Evolutionary conservation across 2,329 filamentous ascomycete species (phyloP).

Genomic region (Talaromyces atroroseus): DNA sequence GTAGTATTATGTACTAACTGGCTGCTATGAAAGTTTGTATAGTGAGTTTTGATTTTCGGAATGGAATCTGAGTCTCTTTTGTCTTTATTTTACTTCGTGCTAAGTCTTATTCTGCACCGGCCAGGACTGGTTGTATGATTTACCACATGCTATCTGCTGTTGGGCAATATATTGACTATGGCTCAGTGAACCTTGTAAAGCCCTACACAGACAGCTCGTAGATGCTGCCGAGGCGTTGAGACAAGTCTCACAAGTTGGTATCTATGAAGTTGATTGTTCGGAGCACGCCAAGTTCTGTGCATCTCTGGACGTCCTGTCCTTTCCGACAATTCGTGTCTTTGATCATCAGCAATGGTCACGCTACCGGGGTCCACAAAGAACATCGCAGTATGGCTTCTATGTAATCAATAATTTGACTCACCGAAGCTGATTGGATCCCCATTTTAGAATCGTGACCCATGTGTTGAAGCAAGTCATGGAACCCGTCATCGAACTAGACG

Average conservation of each 20-base stretch:
- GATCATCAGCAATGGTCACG: slow-evolving; percentile 3
- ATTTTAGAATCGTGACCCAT: slow-evolving; percentile 3
- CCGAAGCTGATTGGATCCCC: background rate
- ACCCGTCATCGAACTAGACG: slow-evolving; percentile 1
- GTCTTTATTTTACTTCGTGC: background rate
- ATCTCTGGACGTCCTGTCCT: slow-evolving; percentile 9
- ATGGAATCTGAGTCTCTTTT: background rate
- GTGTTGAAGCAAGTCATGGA: slow-evolving; percentile 5
- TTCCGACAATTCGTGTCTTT: slow-evolving; percentile 7
- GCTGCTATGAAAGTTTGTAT: background rate
- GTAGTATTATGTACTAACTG: background rate
- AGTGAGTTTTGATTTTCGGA: background rate
- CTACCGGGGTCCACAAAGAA: slow-evolving; percentile 8
- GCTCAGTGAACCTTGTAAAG: slow-evolving; percentile 7
- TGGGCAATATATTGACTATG: background rate
- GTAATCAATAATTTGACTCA: background rate
- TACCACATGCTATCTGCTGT: background rate
- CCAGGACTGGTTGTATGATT: slow-evolving; percentile 9
- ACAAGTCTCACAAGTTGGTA: slow-evolving; percentile 2
- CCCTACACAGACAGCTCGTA: background rate
- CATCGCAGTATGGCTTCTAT: slow-evolving; percentile 1
- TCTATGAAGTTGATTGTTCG: slow-evolving; percentile 10
- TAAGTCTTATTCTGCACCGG: background rate
- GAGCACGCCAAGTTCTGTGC: slow-evolving; percentile 5
- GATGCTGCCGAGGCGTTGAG: slow-evolving; percentile 3